Percentiles rank a stretch among this genome's conserved stretches.
phyloP scores from a whole-genome alignment of 2,329 filamentous ascomycete species.

The Paecilomyces sp. region DNA sequence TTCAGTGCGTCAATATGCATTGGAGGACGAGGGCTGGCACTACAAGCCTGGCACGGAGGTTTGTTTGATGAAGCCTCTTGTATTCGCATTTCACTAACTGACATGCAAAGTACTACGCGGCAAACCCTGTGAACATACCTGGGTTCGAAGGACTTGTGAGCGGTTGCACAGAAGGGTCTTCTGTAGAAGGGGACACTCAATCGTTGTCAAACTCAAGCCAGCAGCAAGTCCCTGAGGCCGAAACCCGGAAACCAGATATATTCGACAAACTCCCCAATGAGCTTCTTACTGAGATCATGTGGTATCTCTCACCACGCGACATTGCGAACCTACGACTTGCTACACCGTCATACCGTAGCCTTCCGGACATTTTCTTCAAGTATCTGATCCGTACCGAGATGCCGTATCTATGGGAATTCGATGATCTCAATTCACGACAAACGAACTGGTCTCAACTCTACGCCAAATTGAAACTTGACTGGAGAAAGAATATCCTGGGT shows the following conservation, averaged over 20 bases:
- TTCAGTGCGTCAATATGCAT: not conserved
- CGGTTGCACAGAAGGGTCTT: not conserved
- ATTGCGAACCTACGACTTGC: conserved; percentile 2
- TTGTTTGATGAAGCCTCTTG: conserved; percentile 1
- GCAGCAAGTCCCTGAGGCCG: not conserved
- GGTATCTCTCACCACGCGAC: not conserved
- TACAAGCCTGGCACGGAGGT: conserved; percentile 5
- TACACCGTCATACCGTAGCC: not conserved
- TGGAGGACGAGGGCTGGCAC: conserved; percentile 1
- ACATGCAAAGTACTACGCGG: not conserved
- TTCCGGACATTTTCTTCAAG: conserved; percentile 1
- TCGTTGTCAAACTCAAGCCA: not conserved
- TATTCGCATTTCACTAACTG: not conserved
- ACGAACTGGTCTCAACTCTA: not conserved
- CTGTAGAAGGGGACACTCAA: not conserved
- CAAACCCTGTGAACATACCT: not conserved
- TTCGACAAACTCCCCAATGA: conserved; percentile 1
- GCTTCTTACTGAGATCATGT: not conserved
- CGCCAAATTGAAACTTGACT: not conserved
- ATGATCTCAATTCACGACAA: not conserved
- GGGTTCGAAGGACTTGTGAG: not conserved
- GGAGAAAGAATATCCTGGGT: not conserved
- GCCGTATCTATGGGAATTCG: conserved; percentile 6
- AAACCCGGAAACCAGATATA: not conserved
- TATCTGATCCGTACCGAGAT: conserved; percentile 1